Percentiles rank a stretch among this genome's conserved stretches.
Evolutionary conservation across 257 asterid species (phyloP).

Genomic region (Solanum clarkiae): DNA sequence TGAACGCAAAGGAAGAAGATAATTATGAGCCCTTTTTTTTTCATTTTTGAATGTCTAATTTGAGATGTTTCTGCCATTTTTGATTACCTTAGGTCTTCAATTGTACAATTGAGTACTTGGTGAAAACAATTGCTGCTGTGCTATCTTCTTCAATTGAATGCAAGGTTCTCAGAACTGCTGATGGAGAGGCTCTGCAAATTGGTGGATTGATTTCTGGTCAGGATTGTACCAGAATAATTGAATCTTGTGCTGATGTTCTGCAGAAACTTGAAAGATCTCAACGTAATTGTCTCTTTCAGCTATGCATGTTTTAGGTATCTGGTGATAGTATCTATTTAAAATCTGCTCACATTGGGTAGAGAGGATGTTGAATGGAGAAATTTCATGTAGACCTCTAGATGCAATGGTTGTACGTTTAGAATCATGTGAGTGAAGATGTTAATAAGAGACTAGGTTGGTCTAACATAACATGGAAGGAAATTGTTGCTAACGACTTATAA

Average conservation of each 20-base stretch:
- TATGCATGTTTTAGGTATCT: background rate
- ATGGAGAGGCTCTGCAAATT: constrained; percentile 27
- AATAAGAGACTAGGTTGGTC: background rate
- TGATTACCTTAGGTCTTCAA: constrained; percentile 35
- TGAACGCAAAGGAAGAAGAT: background rate
- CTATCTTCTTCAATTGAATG: constrained; percentile 45
- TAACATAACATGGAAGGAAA: background rate
- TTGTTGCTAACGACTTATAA: background rate
- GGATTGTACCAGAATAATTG: constrained; percentile 27
- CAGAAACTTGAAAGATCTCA: constrained; percentile 22
- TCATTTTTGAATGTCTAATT: background rate
- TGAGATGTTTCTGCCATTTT: background rate
- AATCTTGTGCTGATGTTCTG: constrained; percentile 33
- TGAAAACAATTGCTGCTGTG: constrained; percentile 44
- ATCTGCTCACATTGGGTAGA: background rate
- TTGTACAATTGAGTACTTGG: constrained; percentile 29
- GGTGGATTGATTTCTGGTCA: constrained; percentile 39
- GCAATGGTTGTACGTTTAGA: background rate
- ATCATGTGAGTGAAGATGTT: background rate
- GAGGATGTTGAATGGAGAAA: background rate
- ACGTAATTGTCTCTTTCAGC: constrained; percentile 18
- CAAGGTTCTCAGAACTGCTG: constrained; percentile 23
- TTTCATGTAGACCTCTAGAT: background rate
- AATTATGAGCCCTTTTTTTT: background rate
- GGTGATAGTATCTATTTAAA: background rate